Evolutionary conservation across 345 rosid genomes (phyloP), one percentile per base, ranked within the genome.

Genomic region (Firmiana major): DNA sequence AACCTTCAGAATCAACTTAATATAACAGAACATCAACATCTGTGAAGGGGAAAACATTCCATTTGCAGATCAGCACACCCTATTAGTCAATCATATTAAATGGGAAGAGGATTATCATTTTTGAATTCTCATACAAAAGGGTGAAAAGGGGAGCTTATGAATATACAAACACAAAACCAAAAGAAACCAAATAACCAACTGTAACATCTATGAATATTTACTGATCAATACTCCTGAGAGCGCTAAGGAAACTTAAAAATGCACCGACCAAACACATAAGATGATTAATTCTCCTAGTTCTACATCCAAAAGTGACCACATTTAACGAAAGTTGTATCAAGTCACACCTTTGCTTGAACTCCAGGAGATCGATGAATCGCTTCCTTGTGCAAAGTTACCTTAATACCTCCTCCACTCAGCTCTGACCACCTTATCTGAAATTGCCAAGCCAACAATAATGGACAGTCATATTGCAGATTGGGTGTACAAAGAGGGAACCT

Each of bases 331-430:
- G 68, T 49, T 21, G 21, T 31, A 17, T 36, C 22, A 57, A 5
- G 66, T 58, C 26, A 54, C 76, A 42, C 13, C 13, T 73, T 6
- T 59, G 63, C 28, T 58, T 22, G 12, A 73, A 31, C 36, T 57
- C 54, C 55, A 53, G n/a, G 40, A 36, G n/a, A 13, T 40, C 42
- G 34, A 72, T 48, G 19, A 51, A 78, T 9, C 38, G 6, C 16
- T 57, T 55, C 49, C 45, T 76, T 63, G 24, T 42, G 34, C 46
- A 40, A 72, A 77, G 73, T 93, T 88, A 31, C 1, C 34, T 31
- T 31, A 31, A 31, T 31, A 93, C 87, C 97, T 87, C 87, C 86
- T 91, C 98, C 94, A 93, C 48, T 86, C 98, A 11, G 92, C 91
- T 86, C 82, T 87, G 26, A 83, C 63, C 51, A 36, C 80, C 84